These are phyloP conservation scores for Phytophthora boehmeriae DNA, from an alignment of 352 stramenopile species.

Conservation along the genomic window DNA sequence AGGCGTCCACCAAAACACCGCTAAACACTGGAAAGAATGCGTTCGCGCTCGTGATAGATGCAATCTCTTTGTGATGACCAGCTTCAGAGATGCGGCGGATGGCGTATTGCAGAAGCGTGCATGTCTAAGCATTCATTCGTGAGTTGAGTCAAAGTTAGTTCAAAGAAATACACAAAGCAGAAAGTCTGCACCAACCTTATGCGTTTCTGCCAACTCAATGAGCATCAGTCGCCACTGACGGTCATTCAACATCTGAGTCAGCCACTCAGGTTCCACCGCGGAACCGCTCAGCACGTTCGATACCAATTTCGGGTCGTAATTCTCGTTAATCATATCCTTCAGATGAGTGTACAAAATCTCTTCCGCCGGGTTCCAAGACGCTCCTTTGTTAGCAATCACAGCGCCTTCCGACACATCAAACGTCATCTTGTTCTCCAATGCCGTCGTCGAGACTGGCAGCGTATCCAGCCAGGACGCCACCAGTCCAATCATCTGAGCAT, in stretches of 20 bases:
- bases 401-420: constrained; percentile 76
- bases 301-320: constrained; percentile 87
- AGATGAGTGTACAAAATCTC: constrained; percentile 80
- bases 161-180: neutral
- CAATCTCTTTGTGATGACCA: constrained; percentile 89
- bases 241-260: constrained; percentile 84
- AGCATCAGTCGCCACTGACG: constrained; percentile 87
- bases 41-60: constrained; percentile 83
- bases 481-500: constrained; percentile 88
- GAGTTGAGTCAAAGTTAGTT: constrained; percentile 5
- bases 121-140: constrained; percentile 49
- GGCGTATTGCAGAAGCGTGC: constrained; percentile 83
- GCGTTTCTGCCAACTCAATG: constrained; percentile 83
- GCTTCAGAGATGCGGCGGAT: constrained; percentile 87
- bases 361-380: constrained; percentile 76
- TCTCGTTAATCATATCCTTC: constrained; percentile 76
- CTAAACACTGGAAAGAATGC: constrained; percentile 89
- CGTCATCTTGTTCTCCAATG: constrained; percentile 75
- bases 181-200: constrained; percentile 56
- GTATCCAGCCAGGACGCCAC: constrained; percentile 85
- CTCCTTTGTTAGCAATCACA: constrained; percentile 66
- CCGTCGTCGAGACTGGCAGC: constrained; percentile 58
- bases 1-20: constrained; percentile 76
- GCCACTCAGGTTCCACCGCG: constrained; percentile 73
- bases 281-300: constrained; percentile 88